Conservation (phyloP, 2,329 filamentous ascomycete genomes). For the Pestalotiopsis sp. region DNA sequence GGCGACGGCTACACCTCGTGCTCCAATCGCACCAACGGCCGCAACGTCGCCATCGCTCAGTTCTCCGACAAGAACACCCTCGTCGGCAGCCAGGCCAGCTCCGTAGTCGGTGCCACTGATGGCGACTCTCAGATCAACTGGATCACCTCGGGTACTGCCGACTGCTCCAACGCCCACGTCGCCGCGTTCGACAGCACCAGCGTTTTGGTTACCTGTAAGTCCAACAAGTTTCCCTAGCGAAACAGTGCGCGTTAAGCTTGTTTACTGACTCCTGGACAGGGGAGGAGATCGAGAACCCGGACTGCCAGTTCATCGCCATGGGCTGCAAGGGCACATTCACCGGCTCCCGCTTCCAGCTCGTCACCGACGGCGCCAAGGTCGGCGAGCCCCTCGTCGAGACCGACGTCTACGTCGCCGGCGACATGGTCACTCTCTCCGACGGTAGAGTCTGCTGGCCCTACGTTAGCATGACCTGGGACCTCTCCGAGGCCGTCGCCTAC, state of each 20-base stretch:
- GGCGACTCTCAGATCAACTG: constrained; percentile 62
- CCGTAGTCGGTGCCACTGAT: constrained; percentile 48
- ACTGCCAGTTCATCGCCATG: constrained; percentile 58
- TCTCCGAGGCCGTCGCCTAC: constrained; percentile 31
- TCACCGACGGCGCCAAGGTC: constrained; percentile 51
- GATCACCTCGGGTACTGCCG: constrained; percentile 55
- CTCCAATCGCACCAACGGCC: constrained; percentile 54
- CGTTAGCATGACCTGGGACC: constrained; percentile 54
- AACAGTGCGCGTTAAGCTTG: no score
- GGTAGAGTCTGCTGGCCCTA: constrained; percentile 63
- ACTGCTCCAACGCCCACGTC: constrained; percentile 48
- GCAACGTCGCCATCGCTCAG: constrained; percentile 59
- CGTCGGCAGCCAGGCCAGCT: constrained; percentile 52
- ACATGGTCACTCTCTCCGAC: constrained; percentile 61
- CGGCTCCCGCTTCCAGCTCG: constrained; percentile 60
- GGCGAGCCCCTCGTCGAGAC: constrained; percentile 49
- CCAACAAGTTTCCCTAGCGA: background rate
- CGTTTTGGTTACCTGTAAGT: constrained; percentile 51
- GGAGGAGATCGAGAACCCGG: constrained; percentile 59
- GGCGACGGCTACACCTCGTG: constrained; percentile 53
- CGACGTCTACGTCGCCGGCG: constrained; percentile 60
- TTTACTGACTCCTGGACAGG: background rate
- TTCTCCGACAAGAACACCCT: constrained; percentile 60
- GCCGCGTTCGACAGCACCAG: constrained; percentile 45
- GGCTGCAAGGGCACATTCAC: constrained; percentile 59